phyloP scores from a whole-genome alignment of 257 asterid species.

The Phtheirospermum japonicum region DNA sequence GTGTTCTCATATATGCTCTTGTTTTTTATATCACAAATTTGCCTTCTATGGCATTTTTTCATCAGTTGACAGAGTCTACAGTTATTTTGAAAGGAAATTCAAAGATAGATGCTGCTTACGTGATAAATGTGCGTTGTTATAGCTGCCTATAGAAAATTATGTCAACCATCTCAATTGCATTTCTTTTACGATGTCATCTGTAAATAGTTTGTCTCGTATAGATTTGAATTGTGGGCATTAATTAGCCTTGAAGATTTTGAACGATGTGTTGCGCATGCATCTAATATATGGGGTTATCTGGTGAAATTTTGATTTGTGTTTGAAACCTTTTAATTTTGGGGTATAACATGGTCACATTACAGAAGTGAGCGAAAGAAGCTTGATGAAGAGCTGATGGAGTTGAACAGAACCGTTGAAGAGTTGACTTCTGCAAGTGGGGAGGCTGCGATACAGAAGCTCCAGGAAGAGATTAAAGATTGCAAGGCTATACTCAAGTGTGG shows the following conservation, averaged over 20 bases:
- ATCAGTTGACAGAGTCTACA: no score
- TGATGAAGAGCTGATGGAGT: slow-evolving; percentile 69
- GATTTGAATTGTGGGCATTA: slow-evolving; percentile 2
- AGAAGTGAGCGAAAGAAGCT: slow-evolving; percentile 78
- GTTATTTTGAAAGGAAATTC: no score
- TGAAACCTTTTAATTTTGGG: slow-evolving; percentile 8
- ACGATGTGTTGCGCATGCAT: slow-evolving; percentile 7
- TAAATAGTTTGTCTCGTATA: neutral
- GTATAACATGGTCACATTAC: slow-evolving; percentile 25
- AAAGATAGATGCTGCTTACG: no score
- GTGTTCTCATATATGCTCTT: neutral
- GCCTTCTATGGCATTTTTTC: no score
- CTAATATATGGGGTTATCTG: slow-evolving; percentile 14
- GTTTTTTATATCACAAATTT: neutral
- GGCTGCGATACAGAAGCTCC: slow-evolving; percentile 80
- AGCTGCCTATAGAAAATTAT: neutral
- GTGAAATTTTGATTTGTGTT: neutral
- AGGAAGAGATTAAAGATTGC: slow-evolving; percentile 88
- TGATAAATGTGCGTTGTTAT: neutral
- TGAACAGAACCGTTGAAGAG: slow-evolving; percentile 58
- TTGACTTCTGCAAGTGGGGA: slow-evolving; percentile 73
- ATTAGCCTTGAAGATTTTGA: neutral
- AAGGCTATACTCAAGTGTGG: slow-evolving; percentile 94
- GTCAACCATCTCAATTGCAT: neutral
- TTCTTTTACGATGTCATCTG: neutral